These are phyloP conservation scores for Coemansia erecta DNA, from an alignment of 192 early-diverging fungal species.

Conservation along the genomic window DNA sequence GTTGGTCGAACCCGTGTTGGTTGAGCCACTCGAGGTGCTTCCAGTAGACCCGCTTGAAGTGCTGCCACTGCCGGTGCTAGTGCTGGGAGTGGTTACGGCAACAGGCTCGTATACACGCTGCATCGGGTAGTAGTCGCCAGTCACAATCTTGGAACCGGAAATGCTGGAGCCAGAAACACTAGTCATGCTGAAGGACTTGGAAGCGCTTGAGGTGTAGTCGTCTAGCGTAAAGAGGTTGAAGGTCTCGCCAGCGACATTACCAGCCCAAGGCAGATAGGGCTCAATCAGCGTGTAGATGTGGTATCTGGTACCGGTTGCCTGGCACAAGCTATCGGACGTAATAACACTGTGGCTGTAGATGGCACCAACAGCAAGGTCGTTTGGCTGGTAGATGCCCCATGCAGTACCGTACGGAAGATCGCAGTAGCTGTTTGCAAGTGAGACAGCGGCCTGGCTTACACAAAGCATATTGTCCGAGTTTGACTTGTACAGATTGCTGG, in stretches of 20 bases:
- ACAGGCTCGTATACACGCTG: slow-evolving; percentile 9
- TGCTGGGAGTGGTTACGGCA: background rate
- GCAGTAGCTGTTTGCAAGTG: slow-evolving; percentile 34
- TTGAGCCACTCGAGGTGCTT: background rate
- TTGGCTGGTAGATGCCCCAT: slow-evolving; percentile 38
- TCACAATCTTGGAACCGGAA: slow-evolving; percentile 23
- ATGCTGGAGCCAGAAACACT: slow-evolving; percentile 12
- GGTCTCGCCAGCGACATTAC: slow-evolving; percentile 20
- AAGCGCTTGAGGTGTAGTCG: slow-evolving; percentile 13
- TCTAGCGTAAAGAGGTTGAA: slow-evolving; percentile 21
- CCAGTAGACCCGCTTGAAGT: background rate
- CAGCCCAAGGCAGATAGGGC: slow-evolving; percentile 34
- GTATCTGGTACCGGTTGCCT: slow-evolving; percentile 24
- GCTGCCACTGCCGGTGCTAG: background rate
- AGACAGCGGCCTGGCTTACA: slow-evolving; percentile 19
- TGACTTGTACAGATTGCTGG: slow-evolving; percentile 38
- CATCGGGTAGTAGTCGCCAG: slow-evolving; percentile 34
- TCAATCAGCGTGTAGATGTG: slow-evolving; percentile 45
- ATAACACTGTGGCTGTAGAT: slow-evolving; percentile 39
- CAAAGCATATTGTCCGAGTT: slow-evolving; percentile 35
- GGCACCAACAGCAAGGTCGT: slow-evolving; percentile 32
- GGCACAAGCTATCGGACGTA: slow-evolving; percentile 25
- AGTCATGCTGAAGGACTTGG: slow-evolving; percentile 23
- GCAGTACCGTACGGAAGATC: slow-evolving; percentile 32
- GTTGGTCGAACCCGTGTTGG: background rate